Evolutionary conservation across 2,329 filamentous ascomycete species (phyloP), one percentile per base, ranked within the genome.

Genomic region (Phyllosticta capitalensis): DNA sequence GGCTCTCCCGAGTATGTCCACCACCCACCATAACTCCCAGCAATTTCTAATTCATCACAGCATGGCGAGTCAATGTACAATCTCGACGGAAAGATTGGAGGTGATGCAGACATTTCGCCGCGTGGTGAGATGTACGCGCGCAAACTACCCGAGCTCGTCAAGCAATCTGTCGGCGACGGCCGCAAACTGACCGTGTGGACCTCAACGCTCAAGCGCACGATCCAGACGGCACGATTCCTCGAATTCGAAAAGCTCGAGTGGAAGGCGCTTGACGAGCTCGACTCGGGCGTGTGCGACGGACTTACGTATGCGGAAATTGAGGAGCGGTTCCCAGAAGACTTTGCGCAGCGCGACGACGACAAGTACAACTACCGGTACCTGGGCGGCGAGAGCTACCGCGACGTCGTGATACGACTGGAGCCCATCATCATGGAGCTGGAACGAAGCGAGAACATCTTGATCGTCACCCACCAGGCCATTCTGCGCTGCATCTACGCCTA

Each of bases 351-450:
- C 63, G 94, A 99, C 73, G 90, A 96, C 65, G 94, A 99, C 80
- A 99, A 99, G 76, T 97, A 97, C 83, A 97, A 99, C 78, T 99
- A 99, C 77, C 90, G 94, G 60, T 99, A 99, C 75, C 87, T 94
- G 5, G 94, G 94, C 63, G 94, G 94, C 58, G 94, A 99, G 76
- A 95, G 89, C 62, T 89, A 99, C 74, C 89, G 92, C 59, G 94
- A 99, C 69, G 92, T 99, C 1, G 94, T 99, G 49, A 97, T 96
- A 68, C 90, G 94, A 0, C 85, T 99, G 0, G 94, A 99, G 71
- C 94, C 94, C 63, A 99, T 99, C 75, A 99, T 99, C 76, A 99
- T 99, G 94, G 94, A 99, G 73, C 81, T 99, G 56, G 94, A 99
- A 75, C 85, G 94, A 63, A 90, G 87, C 66, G 94, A 97, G 74